Percentiles rank a stretch among this genome's conserved stretches.
Evolutionary conservation across 2,329 filamentous ascomycete genomes (phyloP).

Genomic region (Curvularia sp.): DNA sequence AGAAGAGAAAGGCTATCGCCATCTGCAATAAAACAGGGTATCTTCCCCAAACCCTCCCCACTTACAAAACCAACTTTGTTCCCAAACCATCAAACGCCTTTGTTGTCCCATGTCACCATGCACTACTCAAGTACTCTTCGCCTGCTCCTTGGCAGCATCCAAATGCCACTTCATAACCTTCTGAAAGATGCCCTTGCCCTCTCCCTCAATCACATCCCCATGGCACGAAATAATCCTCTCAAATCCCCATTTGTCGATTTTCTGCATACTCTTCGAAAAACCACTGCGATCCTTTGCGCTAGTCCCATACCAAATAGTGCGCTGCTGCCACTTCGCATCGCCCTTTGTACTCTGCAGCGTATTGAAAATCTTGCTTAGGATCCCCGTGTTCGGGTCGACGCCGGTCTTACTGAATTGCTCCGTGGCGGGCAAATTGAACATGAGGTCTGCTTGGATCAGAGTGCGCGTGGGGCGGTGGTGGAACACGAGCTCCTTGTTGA

Average conservation of each 20-base stretch:
- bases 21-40: neutral
- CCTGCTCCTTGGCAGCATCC: constrained; percentile 39
- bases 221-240: constrained; percentile 88
- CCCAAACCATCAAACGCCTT: neutral
- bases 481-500: constrained; percentile 89
- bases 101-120: too few relatives aligned
- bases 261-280: constrained; percentile 72
- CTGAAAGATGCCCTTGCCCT: constrained; percentile 76
- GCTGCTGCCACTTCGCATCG: constrained; percentile 70
- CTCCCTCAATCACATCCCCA: constrained; percentile 82
- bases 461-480: constrained; percentile 79
- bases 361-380: constrained; percentile 65
- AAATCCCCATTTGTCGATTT: constrained; percentile 84
- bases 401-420: constrained; percentile 76
- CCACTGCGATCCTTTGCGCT: constrained; percentile 68
- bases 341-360: constrained; percentile 68
- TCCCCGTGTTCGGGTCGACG: constrained; percentile 62
- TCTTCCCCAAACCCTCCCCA: neutral
- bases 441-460: constrained; percentile 85
- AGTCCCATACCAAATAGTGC: constrained; percentile 80
- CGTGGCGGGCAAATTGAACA: constrained; percentile 87
- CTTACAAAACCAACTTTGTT: neutral
- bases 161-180: constrained; percentile 88
- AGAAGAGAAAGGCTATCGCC: neutral
- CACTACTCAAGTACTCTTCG: constrained; percentile 5